Base-by-base conservation (phyloP, 257 asterid species). In the Fraxinus pennsylvanica region DNA sequence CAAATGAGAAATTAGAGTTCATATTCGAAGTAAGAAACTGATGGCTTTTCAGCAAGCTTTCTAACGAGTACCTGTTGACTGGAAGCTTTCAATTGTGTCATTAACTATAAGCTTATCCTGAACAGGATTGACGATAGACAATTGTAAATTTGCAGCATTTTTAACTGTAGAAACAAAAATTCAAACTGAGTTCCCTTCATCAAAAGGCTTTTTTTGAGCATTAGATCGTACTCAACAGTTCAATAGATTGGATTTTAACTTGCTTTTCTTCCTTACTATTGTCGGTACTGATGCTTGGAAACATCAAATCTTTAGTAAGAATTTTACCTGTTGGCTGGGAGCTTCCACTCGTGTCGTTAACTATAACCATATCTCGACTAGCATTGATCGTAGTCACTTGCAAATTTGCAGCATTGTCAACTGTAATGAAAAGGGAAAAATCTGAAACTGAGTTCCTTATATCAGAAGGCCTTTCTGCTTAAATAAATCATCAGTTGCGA, bases 281-380 rank as follows among this genome's bases (percentile, higher is more conserved):
- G 9, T 27, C 21, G 2, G 50, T 0, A 2, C 15, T 41, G 15
- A 41, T 10, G 15, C 50, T 41, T 9, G 50, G 45, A 41, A 10
- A 2, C 50, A 22, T 27, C 69, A 10, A 27, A 4, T 27, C 7
- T 27, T 4, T 10, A 0, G 19, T 25, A 25, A 63, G 69, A 25
- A 79, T 3, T 27, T 7, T 72, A 83, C 86, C 84, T 71, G 45
- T 33, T 65, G 74, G 73, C 69, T 13, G 57, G 72, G 79, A 54
- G 39, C 14, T 25, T 12, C 59, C 38, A 19, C 35, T 30, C 32
- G 9, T 57, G 32, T 38, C 75, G 1, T 81, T 72, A 3, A 35
- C 54, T 12, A 69, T 43, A n/a, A 69, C 5, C 29, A 39, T 61
- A 41, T 59, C 47, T 59, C 13, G 73, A 43, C 52, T 10, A 15